A percentile compares a stretch with the other conserved stretches of the same genome.
Conservation (phyloP, 257 asterid species). For the Nemophila menziesii region DNA sequence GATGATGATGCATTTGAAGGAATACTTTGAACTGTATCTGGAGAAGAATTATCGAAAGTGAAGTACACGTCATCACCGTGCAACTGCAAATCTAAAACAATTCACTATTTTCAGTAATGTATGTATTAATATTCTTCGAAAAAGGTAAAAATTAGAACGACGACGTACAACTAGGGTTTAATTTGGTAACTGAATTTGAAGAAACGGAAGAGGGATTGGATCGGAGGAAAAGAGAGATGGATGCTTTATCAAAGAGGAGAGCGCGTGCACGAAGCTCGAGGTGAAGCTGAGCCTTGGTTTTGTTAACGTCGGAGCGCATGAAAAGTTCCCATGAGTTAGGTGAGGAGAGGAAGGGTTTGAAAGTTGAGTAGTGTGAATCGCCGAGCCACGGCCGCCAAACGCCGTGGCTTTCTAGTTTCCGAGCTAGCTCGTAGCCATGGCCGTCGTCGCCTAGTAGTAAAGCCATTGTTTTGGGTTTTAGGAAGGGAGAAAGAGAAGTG, state of each 20-base stretch:
- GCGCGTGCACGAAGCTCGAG: constrained; percentile 94
- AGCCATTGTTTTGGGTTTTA: constrained; percentile 28
- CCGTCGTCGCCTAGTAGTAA: constrained; percentile 75
- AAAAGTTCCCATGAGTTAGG: constrained; percentile 75
- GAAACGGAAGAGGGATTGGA: constrained; percentile 17
- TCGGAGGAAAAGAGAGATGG: constrained; percentile 38
- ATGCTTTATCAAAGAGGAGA: constrained; percentile 79
- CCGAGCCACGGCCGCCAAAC: constrained; percentile 93
- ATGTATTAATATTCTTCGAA: not conserved
- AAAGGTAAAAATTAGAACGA: not conserved
- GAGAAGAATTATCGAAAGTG: constrained; percentile 58
- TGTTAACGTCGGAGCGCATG: constrained; percentile 57
- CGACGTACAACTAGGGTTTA: constrained; percentile 63
- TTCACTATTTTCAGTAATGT: not conserved
- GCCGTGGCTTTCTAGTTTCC: constrained; percentile 76
- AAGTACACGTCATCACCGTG: constrained; percentile 92
- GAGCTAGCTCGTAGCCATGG: constrained; percentile 82
- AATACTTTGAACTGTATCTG: constrained; percentile 30
- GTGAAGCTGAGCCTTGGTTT: constrained; percentile 52
- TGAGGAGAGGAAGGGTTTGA: constrained; percentile 59
- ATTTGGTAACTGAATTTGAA: constrained; percentile 31
- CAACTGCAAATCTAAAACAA: constrained; percentile 66
- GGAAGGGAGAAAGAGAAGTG: not conserved
- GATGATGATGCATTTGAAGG: constrained; percentile 25
- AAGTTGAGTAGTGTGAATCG: constrained; percentile 53